Evolutionary conservation across 2,329 filamentous ascomycete genomes (phyloP), one percentile per base, ranked within the genome.

Genomic region (Scortechinia acanthostroma): DNA sequence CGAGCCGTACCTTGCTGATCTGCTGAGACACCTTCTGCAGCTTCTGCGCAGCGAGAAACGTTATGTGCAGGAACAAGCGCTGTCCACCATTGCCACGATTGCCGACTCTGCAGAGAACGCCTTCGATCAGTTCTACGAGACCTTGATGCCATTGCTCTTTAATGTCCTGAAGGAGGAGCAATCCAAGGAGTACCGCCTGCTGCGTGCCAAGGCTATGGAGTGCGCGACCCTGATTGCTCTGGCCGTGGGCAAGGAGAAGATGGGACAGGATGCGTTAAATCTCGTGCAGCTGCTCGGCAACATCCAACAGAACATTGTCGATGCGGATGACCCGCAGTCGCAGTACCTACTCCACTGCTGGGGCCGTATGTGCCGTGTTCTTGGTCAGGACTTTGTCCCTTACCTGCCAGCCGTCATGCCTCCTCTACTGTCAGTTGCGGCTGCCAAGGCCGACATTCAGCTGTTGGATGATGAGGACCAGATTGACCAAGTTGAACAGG

Each of bases 331-430:
- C 59, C 93, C 93, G 30, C 93, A 98, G 64, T 87, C 90, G 15
- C 91, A 95, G 57, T 98, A 98, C 62, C 76, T 98, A 25, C 88
- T 98, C 67, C 93, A 98, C 73, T 98, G 93, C 70, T 98, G 93
- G 93, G 93, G 93, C 44, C 83, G 93, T 43, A 98, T 98, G 93
- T 97, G 91, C 66, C 85, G 93, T 52, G 91, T 98, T 22, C 77
- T 98, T 50, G 90, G 87, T 17, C 70, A 78, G 42, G 91, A 96
- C 55, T 98, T 98, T 64, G 74, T 97, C 13, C 91, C 91, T 15
- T 98, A 94, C 72, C 74, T 98, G 45, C 82, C 85, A 28, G 91
- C 82, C 43, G 93, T 98, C 50, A 97, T 98, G 82, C 91, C 91
- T 4, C 93, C 93, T 17, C 74, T 98, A 46, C 76, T 96, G 47